phyloP scores from a whole-genome alignment of 805 yeast species.

The Starmera amethionina region DNA sequence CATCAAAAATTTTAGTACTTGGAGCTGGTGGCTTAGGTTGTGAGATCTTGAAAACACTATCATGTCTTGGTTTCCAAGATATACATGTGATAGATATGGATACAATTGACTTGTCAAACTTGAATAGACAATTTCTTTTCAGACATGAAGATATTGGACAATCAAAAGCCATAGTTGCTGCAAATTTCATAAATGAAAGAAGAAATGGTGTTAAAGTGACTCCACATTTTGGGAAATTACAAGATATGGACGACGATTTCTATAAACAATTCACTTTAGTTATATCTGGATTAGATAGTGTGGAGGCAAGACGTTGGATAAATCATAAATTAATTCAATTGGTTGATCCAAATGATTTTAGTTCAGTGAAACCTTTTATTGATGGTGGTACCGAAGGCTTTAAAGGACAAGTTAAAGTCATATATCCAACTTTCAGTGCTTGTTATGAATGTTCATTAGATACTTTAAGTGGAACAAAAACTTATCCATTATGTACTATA shows the following conservation, averaged over 20 bases:
- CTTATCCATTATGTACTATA: slow-evolving; percentile 87
- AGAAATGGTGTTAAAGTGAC: slow-evolving; percentile 35
- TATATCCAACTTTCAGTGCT: slow-evolving; percentile 74
- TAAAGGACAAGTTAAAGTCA: slow-evolving; percentile 82
- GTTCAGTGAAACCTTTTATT: slow-evolving; percentile 52
- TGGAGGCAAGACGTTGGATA: slow-evolving; percentile 88
- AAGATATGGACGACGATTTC: slow-evolving; percentile 50
- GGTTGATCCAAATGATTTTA: slow-evolving; percentile 42
- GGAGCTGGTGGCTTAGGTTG: slow-evolving; percentile 98
- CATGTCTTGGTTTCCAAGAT: slow-evolving; percentile 63
- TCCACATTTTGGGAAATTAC: slow-evolving; percentile 58
- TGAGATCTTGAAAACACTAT: slow-evolving; percentile 72
- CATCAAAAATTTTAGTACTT: slow-evolving; percentile 37
- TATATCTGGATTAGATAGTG: slow-evolving; percentile 81
- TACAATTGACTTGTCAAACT: slow-evolving; percentile 82
- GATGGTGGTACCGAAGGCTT: slow-evolving; percentile 97
- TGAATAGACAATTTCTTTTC: slow-evolving; percentile 87
- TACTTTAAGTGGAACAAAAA: slow-evolving; percentile 48
- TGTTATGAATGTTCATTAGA: slow-evolving; percentile 90
- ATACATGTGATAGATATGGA: slow-evolving; percentile 86
- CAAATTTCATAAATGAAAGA: slow-evolving; percentile 41
- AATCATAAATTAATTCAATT: slow-evolving; percentile 58
- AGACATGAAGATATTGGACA: slow-evolving; percentile 73
- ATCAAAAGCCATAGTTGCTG: slow-evolving; percentile 75
- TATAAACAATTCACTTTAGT: slow-evolving; percentile 62